These are phyloP conservation scores for Zygosaccharomyces pseudobailii DNA, from an alignment of 1,139 yeast species.

Conservation along the genomic window DNA sequence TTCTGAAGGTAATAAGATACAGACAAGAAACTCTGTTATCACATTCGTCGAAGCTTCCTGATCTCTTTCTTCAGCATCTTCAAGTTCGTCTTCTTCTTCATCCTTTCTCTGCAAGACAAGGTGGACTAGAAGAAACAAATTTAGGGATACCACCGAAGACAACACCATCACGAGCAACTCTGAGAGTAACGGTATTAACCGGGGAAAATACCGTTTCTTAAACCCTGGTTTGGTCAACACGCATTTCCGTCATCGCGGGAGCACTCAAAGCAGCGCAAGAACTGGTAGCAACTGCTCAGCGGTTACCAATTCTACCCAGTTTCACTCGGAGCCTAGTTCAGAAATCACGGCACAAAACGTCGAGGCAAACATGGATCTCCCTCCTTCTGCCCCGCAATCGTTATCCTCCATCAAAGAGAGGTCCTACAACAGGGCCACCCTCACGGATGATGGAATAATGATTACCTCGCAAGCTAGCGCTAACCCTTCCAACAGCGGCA, in stretches of 20 bases:
- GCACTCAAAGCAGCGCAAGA: background rate
- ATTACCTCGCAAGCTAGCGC: conserved; percentile 9
- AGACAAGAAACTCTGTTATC: background rate
- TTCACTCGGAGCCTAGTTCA: conserved; percentile 9
- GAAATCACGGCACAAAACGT: conserved; percentile 10
- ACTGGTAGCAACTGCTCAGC: background rate
- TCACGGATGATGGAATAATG: conserved; percentile 14
- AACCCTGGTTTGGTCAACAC: background rate
- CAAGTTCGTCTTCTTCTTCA: background rate
- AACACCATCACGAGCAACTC: background rate
- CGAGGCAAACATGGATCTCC: conserved; percentile 10
- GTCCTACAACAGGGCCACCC: conserved; percentile 10
- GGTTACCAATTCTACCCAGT: background rate
- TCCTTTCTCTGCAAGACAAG: background rate
- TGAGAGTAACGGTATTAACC: background rate
- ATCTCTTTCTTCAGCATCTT: background rate
- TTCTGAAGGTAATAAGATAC: background rate
- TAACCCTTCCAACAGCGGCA: background rate
- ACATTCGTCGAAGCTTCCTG: background rate
- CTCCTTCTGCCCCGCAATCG: conserved; percentile 4
- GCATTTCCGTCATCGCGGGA: background rate
- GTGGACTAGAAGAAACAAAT: background rate
- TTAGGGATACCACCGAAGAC: background rate
- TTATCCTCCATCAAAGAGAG: conserved; percentile 4
- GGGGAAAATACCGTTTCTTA: background rate